Evolutionary conservation across 805 yeast genomes (phyloP).

Genomic region (Yamadazyma sp.): DNA sequence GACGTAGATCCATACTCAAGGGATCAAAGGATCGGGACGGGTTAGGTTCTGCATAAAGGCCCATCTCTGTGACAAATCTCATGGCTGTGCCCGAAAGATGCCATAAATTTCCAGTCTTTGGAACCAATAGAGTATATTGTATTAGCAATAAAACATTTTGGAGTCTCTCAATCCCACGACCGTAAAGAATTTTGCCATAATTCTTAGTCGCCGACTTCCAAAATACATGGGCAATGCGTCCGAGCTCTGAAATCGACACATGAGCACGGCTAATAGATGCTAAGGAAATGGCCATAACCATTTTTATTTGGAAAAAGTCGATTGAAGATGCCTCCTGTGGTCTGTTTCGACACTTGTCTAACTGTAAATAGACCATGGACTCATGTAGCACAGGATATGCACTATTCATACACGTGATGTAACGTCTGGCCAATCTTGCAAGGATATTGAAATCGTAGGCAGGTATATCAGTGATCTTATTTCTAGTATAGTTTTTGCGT

Average conservation of each 20-base stretch:
- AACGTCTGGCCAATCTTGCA: slow-evolving; percentile 11
- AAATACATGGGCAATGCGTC: slow-evolving; percentile 14
- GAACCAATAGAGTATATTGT: slow-evolving; percentile 16
- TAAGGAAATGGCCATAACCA: slow-evolving; percentile 15
- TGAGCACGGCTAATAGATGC: slow-evolving; percentile 15
- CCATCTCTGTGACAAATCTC: slow-evolving; percentile 17
- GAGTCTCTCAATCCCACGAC: slow-evolving; percentile 14
- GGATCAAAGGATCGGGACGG: slow-evolving; percentile 14
- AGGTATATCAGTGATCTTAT: slow-evolving; percentile 11
- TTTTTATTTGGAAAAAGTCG: slow-evolving; percentile 14
- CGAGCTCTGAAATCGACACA: slow-evolving; percentile 16
- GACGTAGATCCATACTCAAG: slow-evolving; percentile 11
- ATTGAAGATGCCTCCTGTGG: slow-evolving; percentile 10
- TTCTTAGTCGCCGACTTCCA: slow-evolving; percentile 15
- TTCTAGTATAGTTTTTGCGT: slow-evolving; percentile 9
- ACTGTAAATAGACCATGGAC: slow-evolving; percentile 11
- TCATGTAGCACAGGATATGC: slow-evolving; percentile 17
- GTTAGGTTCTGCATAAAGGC: slow-evolving; percentile 15
- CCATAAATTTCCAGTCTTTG: slow-evolving; percentile 17
- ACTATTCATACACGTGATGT: slow-evolving; percentile 16
- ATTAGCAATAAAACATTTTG: slow-evolving; percentile 13
- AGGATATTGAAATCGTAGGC: slow-evolving; percentile 15
- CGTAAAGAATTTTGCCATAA: slow-evolving; percentile 6
- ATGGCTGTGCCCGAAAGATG: slow-evolving; percentile 17
- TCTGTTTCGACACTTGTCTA: slow-evolving; percentile 10